Percentiles rank a stretch among this genome's conserved stretches.
These are phyloP conservation scores for Penicillium flavigenum DNA, from an alignment of 495 filamentous ascomycete species.

Conservation along the genomic window DNA sequence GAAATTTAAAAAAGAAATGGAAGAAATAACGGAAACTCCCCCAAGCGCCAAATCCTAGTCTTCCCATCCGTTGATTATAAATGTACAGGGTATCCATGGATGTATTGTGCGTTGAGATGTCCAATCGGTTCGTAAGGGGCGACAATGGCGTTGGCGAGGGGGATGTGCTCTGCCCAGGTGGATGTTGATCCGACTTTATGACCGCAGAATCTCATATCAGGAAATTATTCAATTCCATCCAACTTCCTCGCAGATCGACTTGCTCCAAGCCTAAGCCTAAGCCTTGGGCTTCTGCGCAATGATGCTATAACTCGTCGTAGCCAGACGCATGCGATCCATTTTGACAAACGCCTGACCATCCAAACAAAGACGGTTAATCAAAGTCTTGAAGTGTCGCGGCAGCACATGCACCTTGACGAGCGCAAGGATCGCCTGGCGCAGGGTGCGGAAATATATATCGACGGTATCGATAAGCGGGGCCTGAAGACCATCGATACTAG, in stretches of 20 bases:
- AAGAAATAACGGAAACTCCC: constrained; percentile 5
- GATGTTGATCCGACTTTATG: not conserved
- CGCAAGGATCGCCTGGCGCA: constrained; percentile 53
- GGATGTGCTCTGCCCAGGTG: not conserved
- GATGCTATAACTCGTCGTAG: constrained; percentile 61
- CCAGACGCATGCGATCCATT: constrained; percentile 60
- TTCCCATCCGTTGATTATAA: constrained; percentile 13
- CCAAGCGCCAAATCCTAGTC: constrained; percentile 8
- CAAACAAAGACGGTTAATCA: constrained; percentile 61
- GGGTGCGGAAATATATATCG: constrained; percentile 58
- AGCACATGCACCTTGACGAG: constrained; percentile 53
- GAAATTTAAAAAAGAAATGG: not conserved
- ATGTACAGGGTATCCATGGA: constrained; percentile 20
- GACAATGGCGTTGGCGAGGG: not conserved
- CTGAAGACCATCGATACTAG: constrained; percentile 57
- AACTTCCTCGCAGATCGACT: not conserved
- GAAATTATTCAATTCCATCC: not conserved
- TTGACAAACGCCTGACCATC: constrained; percentile 62
- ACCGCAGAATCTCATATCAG: not conserved
- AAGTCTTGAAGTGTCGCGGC: constrained; percentile 60
- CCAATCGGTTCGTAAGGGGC: constrained; percentile 1
- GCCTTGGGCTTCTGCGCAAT: constrained; percentile 57
- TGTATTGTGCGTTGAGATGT: constrained; percentile 8
- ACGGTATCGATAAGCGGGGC: constrained; percentile 60
- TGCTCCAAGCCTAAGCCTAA: constrained; percentile 11